Evolutionary conservation across 768 basidiomycete species (phyloP).

Genomic region (Jaapia argillacea): DNA sequence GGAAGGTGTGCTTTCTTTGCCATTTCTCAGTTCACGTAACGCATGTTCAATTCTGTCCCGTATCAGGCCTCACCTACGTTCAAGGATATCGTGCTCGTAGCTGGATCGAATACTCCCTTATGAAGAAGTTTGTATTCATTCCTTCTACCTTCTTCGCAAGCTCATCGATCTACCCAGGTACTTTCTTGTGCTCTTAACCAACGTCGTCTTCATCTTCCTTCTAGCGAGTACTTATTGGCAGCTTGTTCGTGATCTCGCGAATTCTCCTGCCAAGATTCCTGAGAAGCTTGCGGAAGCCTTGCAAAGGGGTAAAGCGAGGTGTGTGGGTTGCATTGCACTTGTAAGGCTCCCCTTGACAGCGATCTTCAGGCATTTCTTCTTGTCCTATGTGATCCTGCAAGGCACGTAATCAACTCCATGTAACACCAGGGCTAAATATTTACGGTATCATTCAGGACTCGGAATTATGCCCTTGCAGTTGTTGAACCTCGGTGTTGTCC

Average conservation of each 20-base stretch:
- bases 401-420: conserved; percentile 25
- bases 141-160: background rate
- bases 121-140: conserved; percentile 65
- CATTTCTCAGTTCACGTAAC: background rate
- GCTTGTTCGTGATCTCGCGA: conserved; percentile 83
- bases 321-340: conserved; percentile 11
- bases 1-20: conserved; percentile 45
- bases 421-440: background rate
- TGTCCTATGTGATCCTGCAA: conserved; percentile 80
- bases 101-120: conserved; percentile 85
- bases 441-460: conserved; percentile 36
- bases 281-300: conserved; percentile 85
- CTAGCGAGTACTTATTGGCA: conserved; percentile 89
- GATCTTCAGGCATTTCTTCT: conserved; percentile 58
- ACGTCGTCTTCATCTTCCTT: conserved; percentile 92
- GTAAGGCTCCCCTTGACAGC: conserved; percentile 3
- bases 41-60: background rate
- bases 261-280: conserved; percentile 89
- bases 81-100: conserved; percentile 88
- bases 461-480: conserved; percentile 96
- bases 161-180: conserved; percentile 44
- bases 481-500: conserved; percentile 81
- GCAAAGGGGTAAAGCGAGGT: conserved; percentile 68
- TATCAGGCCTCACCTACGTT: conserved; percentile 63
- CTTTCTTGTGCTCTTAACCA: conserved; percentile 84